Percentiles rank a stretch among this genome's conserved stretches.
Evolutionary conservation across 2,329 filamentous ascomycete genomes (phyloP).

Genomic region (Diatrype stigma): DNA sequence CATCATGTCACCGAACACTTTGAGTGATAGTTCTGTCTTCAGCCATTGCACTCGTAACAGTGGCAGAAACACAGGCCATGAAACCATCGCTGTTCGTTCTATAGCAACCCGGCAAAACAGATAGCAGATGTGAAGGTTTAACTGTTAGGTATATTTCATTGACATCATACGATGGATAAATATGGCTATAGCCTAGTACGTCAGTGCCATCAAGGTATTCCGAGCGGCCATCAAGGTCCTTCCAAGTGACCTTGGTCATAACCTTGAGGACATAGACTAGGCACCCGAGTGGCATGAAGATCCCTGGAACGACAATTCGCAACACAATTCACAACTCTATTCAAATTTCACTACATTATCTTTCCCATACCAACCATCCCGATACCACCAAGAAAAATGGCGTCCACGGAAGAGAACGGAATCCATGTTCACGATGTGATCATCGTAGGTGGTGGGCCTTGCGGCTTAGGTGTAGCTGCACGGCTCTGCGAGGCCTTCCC

Average conservation of each 20-base stretch:
- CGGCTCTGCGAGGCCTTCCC: slow-evolving; percentile 69
- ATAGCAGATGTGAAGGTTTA: too few relatives aligned
- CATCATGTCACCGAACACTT: slow-evolving; percentile 63
- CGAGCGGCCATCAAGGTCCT: slow-evolving; percentile 10
- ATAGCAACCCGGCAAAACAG: too few relatives aligned
- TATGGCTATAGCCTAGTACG: background rate
- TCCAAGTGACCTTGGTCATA: too few relatives aligned
- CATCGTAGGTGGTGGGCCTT: slow-evolving; percentile 71
- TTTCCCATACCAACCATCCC: background rate
- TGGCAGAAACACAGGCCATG: too few relatives aligned
- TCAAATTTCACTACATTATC: background rate
- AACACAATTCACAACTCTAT: too few relatives aligned
- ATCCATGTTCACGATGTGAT: slow-evolving; percentile 58
- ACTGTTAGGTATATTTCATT: too few relatives aligned
- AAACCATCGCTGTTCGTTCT: too few relatives aligned
- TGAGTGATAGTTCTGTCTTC: slow-evolving; percentile 19
- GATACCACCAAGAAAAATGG: slow-evolving; percentile 8
- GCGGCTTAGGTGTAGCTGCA: slow-evolving; percentile 69
- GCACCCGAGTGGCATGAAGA: too few relatives aligned
- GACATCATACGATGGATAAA: too few relatives aligned
- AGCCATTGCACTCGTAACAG: background rate
- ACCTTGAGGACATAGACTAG: too few relatives aligned
- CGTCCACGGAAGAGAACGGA: slow-evolving; percentile 3
- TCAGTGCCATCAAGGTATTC: background rate
- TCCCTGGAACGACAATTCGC: too few relatives aligned